These are phyloP conservation scores for Rubia yunnanensis DNA, from an alignment of 257 asterid species.

Conservation along the genomic window DNA sequence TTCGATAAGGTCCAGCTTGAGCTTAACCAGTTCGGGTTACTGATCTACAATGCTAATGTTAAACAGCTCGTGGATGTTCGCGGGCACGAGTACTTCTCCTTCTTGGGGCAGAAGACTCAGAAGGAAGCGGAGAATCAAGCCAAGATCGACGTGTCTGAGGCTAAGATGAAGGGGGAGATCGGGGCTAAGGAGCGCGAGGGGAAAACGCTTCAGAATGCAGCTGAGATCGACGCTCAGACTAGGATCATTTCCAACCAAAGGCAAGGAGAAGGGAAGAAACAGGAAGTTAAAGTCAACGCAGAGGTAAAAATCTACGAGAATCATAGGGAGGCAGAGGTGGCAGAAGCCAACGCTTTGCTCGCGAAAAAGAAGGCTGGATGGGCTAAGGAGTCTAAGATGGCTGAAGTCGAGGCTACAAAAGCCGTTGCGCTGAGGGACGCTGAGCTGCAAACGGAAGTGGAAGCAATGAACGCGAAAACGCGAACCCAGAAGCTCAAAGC, in stretches of 20 bases:
- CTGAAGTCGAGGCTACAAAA: conserved; percentile 53
- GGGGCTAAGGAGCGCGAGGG: conserved; percentile 48
- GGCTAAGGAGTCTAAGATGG: conserved; percentile 48
- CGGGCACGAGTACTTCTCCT: conserved; percentile 65
- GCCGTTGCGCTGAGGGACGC: conserved; percentile 56
- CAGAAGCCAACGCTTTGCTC: conserved; percentile 42
- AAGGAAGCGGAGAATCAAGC: conserved; percentile 71
- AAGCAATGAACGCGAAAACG: conserved; percentile 46
- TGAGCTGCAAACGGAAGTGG: conserved; percentile 48
- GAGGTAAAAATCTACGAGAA: conserved; percentile 48
- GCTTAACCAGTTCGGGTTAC: conserved; percentile 51
- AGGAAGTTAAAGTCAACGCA: conserved; percentile 41
- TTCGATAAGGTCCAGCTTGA: conserved; percentile 60
- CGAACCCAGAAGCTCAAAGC: conserved; percentile 58
- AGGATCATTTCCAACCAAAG: conserved; percentile 43
- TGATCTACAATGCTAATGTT: conserved; percentile 62
- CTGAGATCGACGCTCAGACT: conserved; percentile 55
- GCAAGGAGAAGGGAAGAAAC: conserved; percentile 46
- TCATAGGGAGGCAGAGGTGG: conserved; percentile 50
- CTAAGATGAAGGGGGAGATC: conserved; percentile 58
- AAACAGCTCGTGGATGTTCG: conserved; percentile 64
- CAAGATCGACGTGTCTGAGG: conserved; percentile 47
- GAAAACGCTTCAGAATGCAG: conserved; percentile 48
- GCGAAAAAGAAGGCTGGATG: conserved; percentile 61
- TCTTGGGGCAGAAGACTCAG: conserved; percentile 57